Evolutionary conservation across 2,329 filamentous ascomycete genomes (phyloP).

Genomic region (Aspergillus thermomutatus): DNA sequence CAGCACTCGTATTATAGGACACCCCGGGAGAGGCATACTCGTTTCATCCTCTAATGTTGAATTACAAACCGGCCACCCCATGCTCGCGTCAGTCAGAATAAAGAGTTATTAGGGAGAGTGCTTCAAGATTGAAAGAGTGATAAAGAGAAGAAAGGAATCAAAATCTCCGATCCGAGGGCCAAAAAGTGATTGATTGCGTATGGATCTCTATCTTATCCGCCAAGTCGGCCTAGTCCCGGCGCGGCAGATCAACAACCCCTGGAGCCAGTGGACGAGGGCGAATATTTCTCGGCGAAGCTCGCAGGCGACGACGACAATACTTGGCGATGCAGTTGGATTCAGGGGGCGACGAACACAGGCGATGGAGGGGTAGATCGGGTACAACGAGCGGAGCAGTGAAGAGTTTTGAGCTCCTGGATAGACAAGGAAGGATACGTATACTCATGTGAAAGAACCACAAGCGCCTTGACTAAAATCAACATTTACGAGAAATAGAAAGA

Average conservation of each 20-base stretch:
- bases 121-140: slow-evolving; percentile 3
- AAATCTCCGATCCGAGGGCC: background rate
- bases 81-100: slow-evolving; percentile 18
- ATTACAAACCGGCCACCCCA: slow-evolving; percentile 51
- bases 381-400: too few species aligned
- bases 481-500: background rate
- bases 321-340: background rate
- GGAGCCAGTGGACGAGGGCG: background rate
- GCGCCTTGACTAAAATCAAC: too few species aligned
- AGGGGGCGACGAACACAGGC: background rate
- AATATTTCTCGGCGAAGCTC: background rate
- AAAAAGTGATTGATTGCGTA: slow-evolving; percentile 5
- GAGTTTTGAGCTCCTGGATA: background rate
- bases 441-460: too few species aligned
- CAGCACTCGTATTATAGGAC: background rate
- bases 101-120: slow-evolving; percentile 4
- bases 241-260: slow-evolving; percentile 11
- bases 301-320: background rate
- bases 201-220: slow-evolving; percentile 18
- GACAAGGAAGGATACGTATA: too few species aligned
- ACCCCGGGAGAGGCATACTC: slow-evolving; percentile 29
- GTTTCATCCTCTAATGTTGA: slow-evolving; percentile 46
- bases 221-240: slow-evolving; percentile 9
- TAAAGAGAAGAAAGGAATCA: slow-evolving; percentile 10
- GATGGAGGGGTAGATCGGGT: too few species aligned